Base-by-base conservation (phyloP, 768 basidiomycete genomes). In the Podaxis sp. region DNA sequence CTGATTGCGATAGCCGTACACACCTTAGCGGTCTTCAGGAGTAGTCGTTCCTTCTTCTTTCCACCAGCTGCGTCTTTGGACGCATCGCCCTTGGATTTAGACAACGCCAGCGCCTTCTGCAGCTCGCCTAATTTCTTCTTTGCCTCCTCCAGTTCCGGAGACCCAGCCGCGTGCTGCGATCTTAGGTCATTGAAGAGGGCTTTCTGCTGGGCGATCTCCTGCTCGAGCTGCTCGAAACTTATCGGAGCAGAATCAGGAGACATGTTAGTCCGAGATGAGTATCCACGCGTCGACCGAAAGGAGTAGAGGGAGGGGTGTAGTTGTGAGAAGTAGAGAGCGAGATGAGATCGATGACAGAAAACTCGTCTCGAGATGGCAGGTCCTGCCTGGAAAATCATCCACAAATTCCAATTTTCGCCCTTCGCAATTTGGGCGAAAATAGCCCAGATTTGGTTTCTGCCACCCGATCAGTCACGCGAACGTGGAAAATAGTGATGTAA, bases 21-120 rank as follows among this genome's bases (percentile, higher is more conserved):
- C 58, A 91, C 95, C 86, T 99, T 98, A 46, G 95, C 91, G 1
- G 95, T 96, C 79, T 99, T 99, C 67, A 99, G 49, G 51, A 91
- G 71, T 65, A 98, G 71, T 52, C 85, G 78, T 56, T 85, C 89
- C 68, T 82, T 87, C 78, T 89, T 90, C 78, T 87, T 62, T 49
- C 54, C 60, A 40, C 48, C 38, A 22, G 44, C 46, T 0, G 54
- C 61, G 22, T 56, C 61, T 20, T 24, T 48, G 2, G 61, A 11
- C 22, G 22, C 36, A 17, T 37, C 41, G 6, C 33, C 61, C 37
- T 62, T 62, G 8, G 41, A 20, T 48, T 56, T 56, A 33, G 82
- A 74, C 62, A 80, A 70, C 1, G 78, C 84, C 46, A 87, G 70
- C 13, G 78, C 70, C 67, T 82, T 84, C 78, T 90, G 88, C 60